These are phyloP conservation scores for Symmetrospora coprosmae DNA, from an alignment of 768 basidiomycete species.

Conservation along the genomic window DNA sequence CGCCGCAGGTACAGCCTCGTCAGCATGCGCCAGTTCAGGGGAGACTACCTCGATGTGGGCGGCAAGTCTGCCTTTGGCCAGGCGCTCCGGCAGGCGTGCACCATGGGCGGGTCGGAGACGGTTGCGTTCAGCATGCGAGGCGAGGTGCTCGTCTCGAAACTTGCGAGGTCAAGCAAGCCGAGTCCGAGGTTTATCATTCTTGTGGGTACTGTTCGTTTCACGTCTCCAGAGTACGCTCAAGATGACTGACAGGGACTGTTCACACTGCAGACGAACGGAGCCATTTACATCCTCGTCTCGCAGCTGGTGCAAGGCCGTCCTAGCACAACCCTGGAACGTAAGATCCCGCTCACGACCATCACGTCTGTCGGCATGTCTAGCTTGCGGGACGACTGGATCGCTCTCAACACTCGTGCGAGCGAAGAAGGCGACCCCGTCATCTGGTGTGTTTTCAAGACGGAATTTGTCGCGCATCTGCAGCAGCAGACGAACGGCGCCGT, in stretches of 20 bases:
- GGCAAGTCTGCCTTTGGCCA: constrained; percentile 59
- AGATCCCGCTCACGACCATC: constrained; percentile 77
- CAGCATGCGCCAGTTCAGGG: constrained; percentile 84
- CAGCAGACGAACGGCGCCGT: constrained; percentile 65
- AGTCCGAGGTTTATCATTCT: constrained; percentile 80
- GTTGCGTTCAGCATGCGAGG: constrained; percentile 71
- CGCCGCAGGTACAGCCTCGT: constrained; percentile 81
- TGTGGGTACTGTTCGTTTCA: constrained; percentile 44
- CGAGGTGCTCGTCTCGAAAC: constrained; percentile 70
- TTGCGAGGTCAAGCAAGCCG: constrained; percentile 73
- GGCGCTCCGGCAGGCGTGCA: constrained; percentile 57
- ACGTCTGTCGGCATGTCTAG: constrained; percentile 72
- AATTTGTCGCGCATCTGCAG: constrained; percentile 66
- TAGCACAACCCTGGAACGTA: constrained; percentile 58
- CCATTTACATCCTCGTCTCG: constrained; percentile 59
- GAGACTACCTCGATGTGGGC: constrained; percentile 87
- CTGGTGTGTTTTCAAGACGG: constrained; percentile 88
- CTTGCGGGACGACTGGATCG: constrained; percentile 89
- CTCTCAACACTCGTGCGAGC: constrained; percentile 56
- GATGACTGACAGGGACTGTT: neutral
- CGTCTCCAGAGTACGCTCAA: neutral
- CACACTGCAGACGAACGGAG: constrained; percentile 57
- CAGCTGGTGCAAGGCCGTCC: constrained; percentile 48
- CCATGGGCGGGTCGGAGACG: constrained; percentile 47
- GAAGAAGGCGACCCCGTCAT: constrained; percentile 94